Base-by-base conservation (phyloP, 1,284 basidiomycete genomes). In the Naganishia albida region DNA sequence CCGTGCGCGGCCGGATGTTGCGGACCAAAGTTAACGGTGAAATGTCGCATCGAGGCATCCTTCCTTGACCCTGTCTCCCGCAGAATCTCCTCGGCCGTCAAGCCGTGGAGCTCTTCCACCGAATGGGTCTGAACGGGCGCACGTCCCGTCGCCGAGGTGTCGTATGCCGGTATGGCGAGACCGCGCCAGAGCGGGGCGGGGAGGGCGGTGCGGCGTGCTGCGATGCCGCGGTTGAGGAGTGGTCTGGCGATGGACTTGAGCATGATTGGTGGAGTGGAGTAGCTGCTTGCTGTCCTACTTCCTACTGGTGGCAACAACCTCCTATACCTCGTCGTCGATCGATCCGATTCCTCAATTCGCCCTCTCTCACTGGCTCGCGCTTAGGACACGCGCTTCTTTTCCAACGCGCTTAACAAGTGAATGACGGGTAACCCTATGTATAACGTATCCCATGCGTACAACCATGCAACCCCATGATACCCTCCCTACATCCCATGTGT, bases 1-100 rank as follows among this genome's bases (percentile, higher is more conserved):
- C 95, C 95, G 80, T 99, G 95, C 38, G 95, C 95, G 67, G 95
- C 96, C 65, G 95, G 95, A 83, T 99, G 95, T 80, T 99, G 95
- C 67, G 95, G 93, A 70, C 91, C 91, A 77, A 94, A 93, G 83
- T 94, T 93, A 72, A 94, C 91, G 64, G 91, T 94, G 75, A 94
- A 94, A 80, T 94, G 91, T 75, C 91, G 85, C 85, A 97, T 86
- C 77, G 87, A 87, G n/a, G 89, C 82, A 71, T 92, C 90, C 66
- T 85, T 86, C 66, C 86, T 83, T 26, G 85, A 83, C 13, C 87
- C 88, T 1, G 85, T 85, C 78, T 93, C 90, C 62, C 83, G 82
- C 66, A 96, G 79, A 72, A 95, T 88, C 70, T 93, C 87, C 46
- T 86, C 79, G 2, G 90, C 88, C 70, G 83, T 81, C 81, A 90